Evolutionary conservation across 108 stramenopile species (phyloP).

Genomic region (Cyclostephanos invisitatus): DNA sequence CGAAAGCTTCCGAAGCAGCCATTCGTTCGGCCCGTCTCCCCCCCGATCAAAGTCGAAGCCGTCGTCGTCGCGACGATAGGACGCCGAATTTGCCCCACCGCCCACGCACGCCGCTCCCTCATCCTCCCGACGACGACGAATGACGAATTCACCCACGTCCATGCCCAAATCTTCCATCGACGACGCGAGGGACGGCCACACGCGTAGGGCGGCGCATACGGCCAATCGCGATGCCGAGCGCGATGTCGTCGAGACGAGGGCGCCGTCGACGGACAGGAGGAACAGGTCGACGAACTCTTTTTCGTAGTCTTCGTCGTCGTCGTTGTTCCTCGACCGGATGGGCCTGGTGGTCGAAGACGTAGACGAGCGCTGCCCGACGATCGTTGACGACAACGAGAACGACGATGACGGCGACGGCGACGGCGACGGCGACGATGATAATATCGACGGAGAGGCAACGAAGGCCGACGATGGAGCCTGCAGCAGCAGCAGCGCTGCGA

Average conservation of each 20-base stretch:
- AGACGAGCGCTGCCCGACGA: too few species aligned
- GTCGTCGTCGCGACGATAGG: too few species aligned
- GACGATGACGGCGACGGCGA: too few species aligned
- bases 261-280: conserved; percentile 37
- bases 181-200: conserved; percentile 37
- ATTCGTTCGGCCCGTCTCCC: conserved; percentile 22
- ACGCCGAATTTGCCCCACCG: neutral
- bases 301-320: neutral
- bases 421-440: too few species aligned
- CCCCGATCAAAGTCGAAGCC: too few species aligned
- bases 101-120: neutral
- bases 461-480: too few species aligned
- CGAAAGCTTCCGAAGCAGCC: conserved; percentile 34
- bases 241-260: conserved; percentile 26
- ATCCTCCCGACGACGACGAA: neutral
- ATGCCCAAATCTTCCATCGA: conserved; percentile 26
- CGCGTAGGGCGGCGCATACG: conserved; percentile 28
- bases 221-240: conserved; percentile 26
- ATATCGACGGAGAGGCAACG: too few species aligned
- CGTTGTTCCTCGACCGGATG: neutral
- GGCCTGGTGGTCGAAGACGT: neutral
- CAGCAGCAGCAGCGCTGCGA: neutral
- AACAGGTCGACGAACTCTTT: conserved; percentile 17
- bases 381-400: too few species aligned
- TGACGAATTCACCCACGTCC: conserved; percentile 4